Evolutionary conservation across 768 basidiomycete genomes (phyloP).

Genomic region (Lyophyllum atratum): DNA sequence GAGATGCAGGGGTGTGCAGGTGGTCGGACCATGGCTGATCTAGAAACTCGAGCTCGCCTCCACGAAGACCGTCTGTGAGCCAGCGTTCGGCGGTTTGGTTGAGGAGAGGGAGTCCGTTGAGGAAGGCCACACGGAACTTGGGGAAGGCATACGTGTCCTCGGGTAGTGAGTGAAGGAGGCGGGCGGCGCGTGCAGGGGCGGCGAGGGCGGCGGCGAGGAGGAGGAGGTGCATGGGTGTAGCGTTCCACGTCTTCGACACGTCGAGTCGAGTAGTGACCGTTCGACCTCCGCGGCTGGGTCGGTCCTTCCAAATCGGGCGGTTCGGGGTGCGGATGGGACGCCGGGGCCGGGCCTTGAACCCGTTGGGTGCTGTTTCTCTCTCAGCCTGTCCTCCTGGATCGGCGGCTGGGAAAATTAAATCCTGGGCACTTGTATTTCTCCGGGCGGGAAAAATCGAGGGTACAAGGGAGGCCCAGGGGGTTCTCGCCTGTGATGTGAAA

Average conservation of each 20-base stretch:
- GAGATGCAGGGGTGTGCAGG: conserved; percentile 36
- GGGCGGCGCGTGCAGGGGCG: conserved; percentile 32
- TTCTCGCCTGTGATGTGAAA: not conserved
- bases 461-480: not conserved
- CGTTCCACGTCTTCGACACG: conserved; percentile 8
- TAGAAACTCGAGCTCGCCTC: conserved; percentile 78
- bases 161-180: conserved; percentile 69
- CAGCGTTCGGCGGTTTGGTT: conserved; percentile 76
- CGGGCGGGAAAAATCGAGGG: conserved; percentile 9
- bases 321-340: not conserved
- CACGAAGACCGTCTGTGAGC: conserved; percentile 70
- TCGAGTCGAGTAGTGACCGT: not conserved
- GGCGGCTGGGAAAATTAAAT: conserved; percentile 19
- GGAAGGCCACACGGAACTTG: conserved; percentile 77
- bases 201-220: conserved; percentile 26
- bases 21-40: conserved; percentile 59
- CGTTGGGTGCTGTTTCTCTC: not conserved
- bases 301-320: conserved; percentile 14
- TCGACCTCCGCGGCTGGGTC: conserved; percentile 18
- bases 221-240: conserved; percentile 12
- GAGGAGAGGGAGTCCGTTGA: conserved; percentile 74
- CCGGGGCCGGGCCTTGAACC: not conserved
- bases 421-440: not conserved
- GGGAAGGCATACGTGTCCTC: conserved; percentile 83
- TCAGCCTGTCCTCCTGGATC: not conserved